phyloP scores from a whole-genome alignment of 2,329 filamentous ascomycete genomes.

The Calcarisporium arbuscula region DNA sequence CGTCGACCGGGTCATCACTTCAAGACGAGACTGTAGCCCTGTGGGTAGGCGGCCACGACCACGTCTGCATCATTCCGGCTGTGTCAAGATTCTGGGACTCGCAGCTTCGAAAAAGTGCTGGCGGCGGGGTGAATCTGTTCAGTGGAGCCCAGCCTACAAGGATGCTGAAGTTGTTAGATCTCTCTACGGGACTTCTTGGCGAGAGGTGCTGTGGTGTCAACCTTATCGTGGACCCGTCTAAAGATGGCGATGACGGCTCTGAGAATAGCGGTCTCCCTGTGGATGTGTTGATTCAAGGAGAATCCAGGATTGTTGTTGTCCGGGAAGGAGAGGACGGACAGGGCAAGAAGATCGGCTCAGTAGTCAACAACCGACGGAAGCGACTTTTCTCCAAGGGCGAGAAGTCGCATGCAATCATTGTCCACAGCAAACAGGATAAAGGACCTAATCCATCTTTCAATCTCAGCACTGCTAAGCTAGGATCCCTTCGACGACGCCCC shows the following conservation, averaged over 20 bases:
- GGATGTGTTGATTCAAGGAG: conserved; percentile 49
- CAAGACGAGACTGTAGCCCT: conserved; percentile 49
- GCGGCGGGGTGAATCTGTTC: conserved; percentile 49
- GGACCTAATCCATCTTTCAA: conserved; percentile 40
- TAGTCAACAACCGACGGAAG: conserved; percentile 25
- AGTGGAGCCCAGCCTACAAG: conserved; percentile 47
- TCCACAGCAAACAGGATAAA: conserved; percentile 39
- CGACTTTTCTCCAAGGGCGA: conserved; percentile 31
- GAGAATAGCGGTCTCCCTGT: conserved; percentile 39
- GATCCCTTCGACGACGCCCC: conserved; percentile 26
- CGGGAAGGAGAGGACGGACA: conserved; percentile 45
- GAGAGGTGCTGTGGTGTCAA: conserved; percentile 49
- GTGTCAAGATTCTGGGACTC: conserved; percentile 54
- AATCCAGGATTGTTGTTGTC: conserved; percentile 48
- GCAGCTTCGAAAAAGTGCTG: conserved; percentile 44
- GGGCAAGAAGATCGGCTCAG: conserved; percentile 35
- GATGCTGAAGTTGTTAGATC: conserved; percentile 49
- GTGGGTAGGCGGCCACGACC: conserved; percentile 51
- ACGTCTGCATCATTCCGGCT: conserved; percentile 50
- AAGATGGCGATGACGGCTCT: conserved; percentile 12
- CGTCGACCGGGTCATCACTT: conserved; percentile 32
- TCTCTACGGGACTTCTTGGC: conserved; percentile 48
- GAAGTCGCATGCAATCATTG: conserved; percentile 47
- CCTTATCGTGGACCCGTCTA: conserved; percentile 33
- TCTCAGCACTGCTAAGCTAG: conserved; percentile 38